These are phyloP conservation scores for Cladosporium sp. DNA, from an alignment of 2,329 filamentous ascomycete species.

Conservation along the genomic window DNA sequence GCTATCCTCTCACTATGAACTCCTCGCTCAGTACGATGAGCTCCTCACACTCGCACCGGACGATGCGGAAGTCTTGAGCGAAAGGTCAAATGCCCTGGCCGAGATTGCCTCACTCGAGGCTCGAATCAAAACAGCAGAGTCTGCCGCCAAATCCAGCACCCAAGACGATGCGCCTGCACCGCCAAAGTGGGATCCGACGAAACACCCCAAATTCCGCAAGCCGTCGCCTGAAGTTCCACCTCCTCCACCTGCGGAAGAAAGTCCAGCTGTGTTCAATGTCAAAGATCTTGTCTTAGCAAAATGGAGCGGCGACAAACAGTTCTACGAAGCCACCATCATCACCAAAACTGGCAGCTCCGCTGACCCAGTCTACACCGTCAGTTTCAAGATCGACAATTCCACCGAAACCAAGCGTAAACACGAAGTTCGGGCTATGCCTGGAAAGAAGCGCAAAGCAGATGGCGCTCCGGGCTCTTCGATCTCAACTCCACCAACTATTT, in stretches of 20 bases:
- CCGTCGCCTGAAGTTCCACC: conserved; percentile 17
- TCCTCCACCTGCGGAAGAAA: conserved; percentile 33
- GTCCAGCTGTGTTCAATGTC: conserved; percentile 63
- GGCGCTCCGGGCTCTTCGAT: conserved; percentile 50
- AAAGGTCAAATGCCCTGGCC: conserved; percentile 76
- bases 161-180: conserved; percentile 28
- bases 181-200: conserved; percentile 38
- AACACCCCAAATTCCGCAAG: conserved; percentile 65
- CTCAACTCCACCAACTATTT: conserved; percentile 36
- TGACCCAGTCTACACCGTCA: conserved; percentile 88
- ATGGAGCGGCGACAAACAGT: conserved; percentile 87
- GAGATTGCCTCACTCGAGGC: conserved; percentile 75
- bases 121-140: conserved; percentile 66
- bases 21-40: conserved; percentile 23
- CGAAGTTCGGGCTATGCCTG: conserved; percentile 70
- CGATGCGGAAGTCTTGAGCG: conserved; percentile 69
- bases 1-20: conserved; percentile 54
- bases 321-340: conserved; percentile 89
- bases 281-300: conserved; percentile 89
- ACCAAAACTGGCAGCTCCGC: conserved; percentile 89
- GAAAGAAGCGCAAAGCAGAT: conserved; percentile 71
- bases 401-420: conserved; percentile 74
- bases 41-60: conserved; percentile 56
- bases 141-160: conserved; percentile 33
- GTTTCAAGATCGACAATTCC: conserved; percentile 81